Evolutionary conservation across 768 basidiomycete species (phyloP).

Genomic region (Udeniomyces megalosporus): DNA sequence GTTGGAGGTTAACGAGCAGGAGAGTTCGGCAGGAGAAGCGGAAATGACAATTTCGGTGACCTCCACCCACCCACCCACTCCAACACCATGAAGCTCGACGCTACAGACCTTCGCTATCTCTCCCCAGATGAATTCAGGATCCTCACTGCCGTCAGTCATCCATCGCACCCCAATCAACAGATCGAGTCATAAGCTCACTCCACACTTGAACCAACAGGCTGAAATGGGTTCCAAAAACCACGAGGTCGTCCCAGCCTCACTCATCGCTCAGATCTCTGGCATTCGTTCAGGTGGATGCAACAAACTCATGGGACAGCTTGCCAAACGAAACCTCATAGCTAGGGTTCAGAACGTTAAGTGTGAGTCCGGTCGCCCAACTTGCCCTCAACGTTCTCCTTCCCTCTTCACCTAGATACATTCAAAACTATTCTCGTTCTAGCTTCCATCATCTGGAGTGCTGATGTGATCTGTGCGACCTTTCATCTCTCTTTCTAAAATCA

Average conservation of each 20-base stretch:
- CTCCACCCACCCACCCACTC: neutral
- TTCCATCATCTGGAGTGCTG: neutral
- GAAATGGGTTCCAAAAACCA: slow-evolving; percentile 99
- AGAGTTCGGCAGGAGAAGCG: too few species aligned
- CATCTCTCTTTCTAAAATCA: neutral
- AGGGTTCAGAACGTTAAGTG: slow-evolving; percentile 86
- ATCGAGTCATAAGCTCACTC: neutral
- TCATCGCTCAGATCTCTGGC: slow-evolving; percentile 87
- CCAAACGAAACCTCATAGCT: slow-evolving; percentile 78
- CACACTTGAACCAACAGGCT: slow-evolving; percentile 45
- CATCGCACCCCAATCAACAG: neutral
- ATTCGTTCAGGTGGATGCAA: slow-evolving; percentile 82
- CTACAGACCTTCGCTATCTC: slow-evolving; percentile 83
- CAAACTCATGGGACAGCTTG: slow-evolving; percentile 74
- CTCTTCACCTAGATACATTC: too few species aligned
- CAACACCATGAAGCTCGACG: slow-evolving; percentile 71
- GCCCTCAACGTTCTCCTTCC: too few species aligned
- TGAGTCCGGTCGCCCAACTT: slow-evolving; percentile 30
- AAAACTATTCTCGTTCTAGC: neutral
- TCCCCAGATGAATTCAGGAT: slow-evolving; percentile 86
- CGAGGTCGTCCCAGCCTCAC: slow-evolving; percentile 73
- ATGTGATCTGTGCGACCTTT: neutral
- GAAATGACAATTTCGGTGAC: too few species aligned
- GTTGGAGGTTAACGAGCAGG: too few species aligned
- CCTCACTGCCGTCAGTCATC: slow-evolving; percentile 59